Base-by-base conservation (phyloP, 1,139 yeast species). In the Sugiyamaella sp. region DNA sequence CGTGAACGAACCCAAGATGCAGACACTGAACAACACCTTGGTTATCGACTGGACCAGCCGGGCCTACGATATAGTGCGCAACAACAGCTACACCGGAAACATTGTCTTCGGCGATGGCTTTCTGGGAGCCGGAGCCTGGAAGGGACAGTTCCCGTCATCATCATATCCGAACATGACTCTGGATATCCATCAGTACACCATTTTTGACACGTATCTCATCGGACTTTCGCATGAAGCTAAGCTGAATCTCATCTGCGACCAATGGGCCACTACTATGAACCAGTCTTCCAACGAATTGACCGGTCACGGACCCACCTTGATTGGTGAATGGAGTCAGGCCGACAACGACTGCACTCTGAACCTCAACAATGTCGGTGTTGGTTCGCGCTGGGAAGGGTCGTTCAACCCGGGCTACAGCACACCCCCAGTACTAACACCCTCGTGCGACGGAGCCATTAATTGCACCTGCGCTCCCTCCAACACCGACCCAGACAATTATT, bases 251-350 rank as follows among this genome's bases (percentile, higher is more conserved):
- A 66, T 64, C 17, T 70, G 74, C 58, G 46, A 76, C 69, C 83
- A 55, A 68, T 78, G 56, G 82, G 74, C 49, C 81, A 82, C 67
- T 70, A 86, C 62, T 61, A 72, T 54, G 71, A 80, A 63, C 51
- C 70, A 53, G 71, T 85, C 64, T 79, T 80, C 63, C 74, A 80
- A 47, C 86, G 81, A 64, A 62, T 82, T 51, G 52, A 72, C 46
- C 70, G 78, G 63, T 83, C 88, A 51, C 80, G 93, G 74, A 55
- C 69, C 54, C 77, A 82, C 81, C 50, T 77, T 89, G 47, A 79
- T 82, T 53, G 97, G 97, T 59, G 97, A 90, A 74, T 90, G 89
- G 85, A 79, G 90, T 40, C 96, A 90, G 43, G 97, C 97, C 1
- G 80, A 89, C 64, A 89, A 95, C n/a, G 97, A 90, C 72, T 90